These are phyloP conservation scores for Diaporthe sp. DNA, from an alignment of 2,329 filamentous ascomycete genomes.

Conservation along the genomic window DNA sequence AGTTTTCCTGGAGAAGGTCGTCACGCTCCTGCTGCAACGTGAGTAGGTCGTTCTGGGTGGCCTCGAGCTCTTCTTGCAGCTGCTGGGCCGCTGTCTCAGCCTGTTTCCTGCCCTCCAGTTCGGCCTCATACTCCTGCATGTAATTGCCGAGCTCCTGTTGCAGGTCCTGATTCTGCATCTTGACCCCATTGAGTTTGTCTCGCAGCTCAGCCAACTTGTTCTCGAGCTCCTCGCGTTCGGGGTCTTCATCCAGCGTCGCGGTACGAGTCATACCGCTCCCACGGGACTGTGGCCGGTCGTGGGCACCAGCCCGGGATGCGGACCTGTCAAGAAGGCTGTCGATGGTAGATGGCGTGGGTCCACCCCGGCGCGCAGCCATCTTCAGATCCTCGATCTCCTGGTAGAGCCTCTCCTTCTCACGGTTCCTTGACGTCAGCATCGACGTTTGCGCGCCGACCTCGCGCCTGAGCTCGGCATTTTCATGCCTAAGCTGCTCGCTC, in stretches of 20 bases:
- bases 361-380: conserved; percentile 83
- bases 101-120: conserved; percentile 74
- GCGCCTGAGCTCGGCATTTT: conserved; percentile 91
- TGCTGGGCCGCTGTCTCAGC: conserved; percentile 70
- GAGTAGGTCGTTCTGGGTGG: conserved; percentile 83
- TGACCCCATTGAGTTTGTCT: conserved; percentile 88
- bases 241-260: conserved; percentile 75
- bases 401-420: conserved; percentile 94
- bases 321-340: conserved; percentile 97
- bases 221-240: conserved; percentile 88
- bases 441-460: conserved; percentile 97
- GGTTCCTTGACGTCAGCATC: conserved; percentile 95
- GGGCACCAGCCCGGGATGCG: conserved; percentile 81
- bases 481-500: conserved; percentile 84
- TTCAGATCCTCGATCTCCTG: conserved; percentile 98
- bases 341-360: conserved; percentile 73
- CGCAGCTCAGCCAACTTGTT: conserved; percentile 85
- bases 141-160: conserved; percentile 85
- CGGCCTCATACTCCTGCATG: conserved; percentile 82
- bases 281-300: conserved; percentile 81
- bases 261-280: conserved; percentile 77
- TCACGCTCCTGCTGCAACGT: conserved; percentile 87
- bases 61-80: conserved; percentile 85
- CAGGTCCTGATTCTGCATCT: conserved; percentile 90
- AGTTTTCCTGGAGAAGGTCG: conserved; percentile 80